Evolutionary conservation across 208 protist genomes (phyloP), one percentile per base, ranked within the genome.

Genomic region (Sergeia podlipaevii): DNA sequence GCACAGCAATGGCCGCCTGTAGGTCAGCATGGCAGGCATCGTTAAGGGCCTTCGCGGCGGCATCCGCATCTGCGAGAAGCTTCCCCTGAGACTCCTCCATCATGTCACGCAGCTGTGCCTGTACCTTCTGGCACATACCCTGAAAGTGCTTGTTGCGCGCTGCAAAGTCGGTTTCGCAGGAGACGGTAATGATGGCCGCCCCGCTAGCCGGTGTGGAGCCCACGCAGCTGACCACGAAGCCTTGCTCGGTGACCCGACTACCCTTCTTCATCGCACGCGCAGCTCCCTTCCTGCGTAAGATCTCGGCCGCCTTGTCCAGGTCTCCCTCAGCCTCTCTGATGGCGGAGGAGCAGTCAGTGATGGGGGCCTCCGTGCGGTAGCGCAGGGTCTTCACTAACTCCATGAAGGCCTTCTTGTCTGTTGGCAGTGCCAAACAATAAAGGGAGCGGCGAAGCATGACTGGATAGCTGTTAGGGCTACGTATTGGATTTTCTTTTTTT

Each of bases 131-230:
- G 59, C 81, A 89, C 18, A 59, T 44, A 33, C 53, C 57, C 58
- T 84, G 77, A 47, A 95, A 95, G 47, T 90, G 74, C 48, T 66
- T 56, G 60, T 83, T 92, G 48, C 87, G 80, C 18, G 85, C 80
- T 11, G 88, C 91, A 48, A 97, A 97, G 61, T 97, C 91, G 1
- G 91, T 97, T 43, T 97, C 88, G 55, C 73, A 84, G 68, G 84
- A 92, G 38, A 97, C 52, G 26, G 78, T 85, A 10, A 97, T 75
- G 34, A 93, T 74, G 17, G 72, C 83, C 0, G 70, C 82, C 3
- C 80, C 80, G 45, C 45, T 60, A 4, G 64, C 58, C 23, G 77
- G 80, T 8, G 49, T 51, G 21, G 39, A 45, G n/a, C 65, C 71
- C n/a, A 85, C 63, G 53, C 81, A 89, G 50, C 75, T 69, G 15